Base-by-base conservation (phyloP, 352 stramenopile species). In the Peronosclerospora sorghi region DNA sequence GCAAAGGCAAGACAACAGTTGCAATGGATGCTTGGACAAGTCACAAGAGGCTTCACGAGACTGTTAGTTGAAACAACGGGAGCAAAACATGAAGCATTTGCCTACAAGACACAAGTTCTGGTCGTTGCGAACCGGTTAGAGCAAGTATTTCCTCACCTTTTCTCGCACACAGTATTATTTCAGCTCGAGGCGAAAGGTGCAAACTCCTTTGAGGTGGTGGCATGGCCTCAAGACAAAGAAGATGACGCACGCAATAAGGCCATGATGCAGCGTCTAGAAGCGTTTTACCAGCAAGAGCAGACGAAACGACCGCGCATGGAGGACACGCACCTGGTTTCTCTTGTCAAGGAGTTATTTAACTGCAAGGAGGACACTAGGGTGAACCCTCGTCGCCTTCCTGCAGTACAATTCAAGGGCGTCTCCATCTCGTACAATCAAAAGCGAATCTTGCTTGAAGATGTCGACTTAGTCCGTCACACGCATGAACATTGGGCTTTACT, bases 51-150 rank as follows among this genome's bases (percentile, higher is more conserved):
- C 4, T 96, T 96, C 61, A 85, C 77, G 10, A 68, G 76, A 50
- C 72, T 96, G 37, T 72, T 97, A 51, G 70, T 97, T 0, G 78
- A 96, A 18, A 92, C 90, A 10, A 86, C 77, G 0, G 55, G 54
- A 10, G 90, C 51, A 5, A 63, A 69, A 36, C 86, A 86, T 32
- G 73, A 79, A 34, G 71, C 73, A n/a, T 81, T 84, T 27, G 81
- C 77, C 19, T 80, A 84, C 56, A 78, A 77, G 40, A 96, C 83
- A 5, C 86, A 95, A 56, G 68, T 96, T 12, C 41, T 96, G 21
- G 43, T 96, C 19, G 71, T 94, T 18, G 86, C 78, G 5, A 94
- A 96, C 45, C 63, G 89, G 4, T 50, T 88, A 19, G 86, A 96
- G 44, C 86, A 97, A 57, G 68, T 96, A 15, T 72, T 83, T 9